phyloP scores from a whole-genome alignment of 768 basidiomycete genomes.

The Lentinula lateritia region DNA sequence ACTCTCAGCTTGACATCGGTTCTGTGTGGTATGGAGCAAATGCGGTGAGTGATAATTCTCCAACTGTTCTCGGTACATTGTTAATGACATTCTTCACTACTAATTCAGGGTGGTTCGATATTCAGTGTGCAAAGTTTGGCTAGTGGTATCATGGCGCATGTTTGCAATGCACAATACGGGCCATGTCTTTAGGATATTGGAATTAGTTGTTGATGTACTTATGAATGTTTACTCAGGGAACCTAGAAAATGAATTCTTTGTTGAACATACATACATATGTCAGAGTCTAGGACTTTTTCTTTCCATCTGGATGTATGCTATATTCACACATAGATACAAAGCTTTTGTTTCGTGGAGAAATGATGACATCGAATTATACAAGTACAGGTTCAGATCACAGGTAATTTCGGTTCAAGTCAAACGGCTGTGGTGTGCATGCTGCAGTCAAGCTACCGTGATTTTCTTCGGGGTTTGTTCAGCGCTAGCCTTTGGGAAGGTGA shows the following conservation, averaged over 20 bases:
- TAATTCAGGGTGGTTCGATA: constrained; percentile 31
- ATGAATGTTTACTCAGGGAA: no score
- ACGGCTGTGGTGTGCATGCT: not conserved
- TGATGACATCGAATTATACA: no score
- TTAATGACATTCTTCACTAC: not conserved
- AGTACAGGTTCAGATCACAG: no score
- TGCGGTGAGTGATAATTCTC: constrained; percentile 18
- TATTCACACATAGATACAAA: no score
- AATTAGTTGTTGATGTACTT: no score
- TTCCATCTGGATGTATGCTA: no score
- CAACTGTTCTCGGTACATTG: not conserved
- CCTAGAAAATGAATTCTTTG: no score
- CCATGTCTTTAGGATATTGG: constrained; percentile 19
- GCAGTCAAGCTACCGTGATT: constrained; percentile 26
- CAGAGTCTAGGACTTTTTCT: no score
- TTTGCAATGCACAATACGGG: constrained; percentile 39
- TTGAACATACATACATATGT: no score
- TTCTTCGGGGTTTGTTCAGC: constrained; percentile 28
- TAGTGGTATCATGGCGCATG: constrained; percentile 35
- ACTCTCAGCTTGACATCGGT: constrained; percentile 33
- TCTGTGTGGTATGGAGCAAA: constrained; percentile 36
- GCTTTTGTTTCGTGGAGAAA: no score
- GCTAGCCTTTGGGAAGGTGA: constrained; percentile 48
- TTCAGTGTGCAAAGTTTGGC: constrained; percentile 39
- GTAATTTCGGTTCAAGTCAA: no score